These are phyloP conservation scores for Trichoderma sp. DNA, from an alignment of 2,329 filamentous ascomycete genomes.

Conservation along the genomic window DNA sequence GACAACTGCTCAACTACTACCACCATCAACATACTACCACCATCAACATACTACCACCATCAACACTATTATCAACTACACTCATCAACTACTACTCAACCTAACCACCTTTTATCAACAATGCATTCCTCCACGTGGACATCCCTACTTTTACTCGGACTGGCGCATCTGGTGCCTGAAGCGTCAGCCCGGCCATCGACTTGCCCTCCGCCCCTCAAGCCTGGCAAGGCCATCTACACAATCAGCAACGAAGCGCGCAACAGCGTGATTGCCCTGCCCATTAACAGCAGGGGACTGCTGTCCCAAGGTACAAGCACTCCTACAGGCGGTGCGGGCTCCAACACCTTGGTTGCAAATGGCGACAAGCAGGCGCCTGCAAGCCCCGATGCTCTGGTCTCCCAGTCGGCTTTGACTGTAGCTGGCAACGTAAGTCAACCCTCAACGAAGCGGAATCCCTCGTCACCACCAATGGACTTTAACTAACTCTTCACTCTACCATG, in stretches of 20 bases:
- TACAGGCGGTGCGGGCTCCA: slow-evolving; percentile 48
- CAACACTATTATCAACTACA: no score
- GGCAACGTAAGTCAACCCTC: slow-evolving; percentile 43
- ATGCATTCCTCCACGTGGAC: slow-evolving; percentile 10
- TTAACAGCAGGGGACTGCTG: slow-evolving; percentile 46
- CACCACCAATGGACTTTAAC: neutral
- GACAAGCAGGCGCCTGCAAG: slow-evolving; percentile 36
- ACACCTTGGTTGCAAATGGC: slow-evolving; percentile 36
- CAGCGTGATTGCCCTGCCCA: slow-evolving; percentile 47
- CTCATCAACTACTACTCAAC: neutral
- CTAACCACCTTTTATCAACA: neutral
- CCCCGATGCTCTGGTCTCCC: slow-evolving; percentile 50
- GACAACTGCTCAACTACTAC: neutral
- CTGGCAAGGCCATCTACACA: slow-evolving; percentile 51
- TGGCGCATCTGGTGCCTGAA: neutral
- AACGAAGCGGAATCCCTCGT: neutral
- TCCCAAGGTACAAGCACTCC: slow-evolving; percentile 39
- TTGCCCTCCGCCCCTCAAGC: neutral
- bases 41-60: neutral
- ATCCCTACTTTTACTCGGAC: neutral
- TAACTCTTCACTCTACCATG: neutral
- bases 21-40: neutral
- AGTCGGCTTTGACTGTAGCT: slow-evolving; percentile 48
- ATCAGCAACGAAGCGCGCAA: slow-evolving; percentile 52
- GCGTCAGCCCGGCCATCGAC: neutral